Evolutionary conservation across 2,329 filamentous ascomycete species (phyloP).

Genomic region (Apiospora pterosperma): DNA sequence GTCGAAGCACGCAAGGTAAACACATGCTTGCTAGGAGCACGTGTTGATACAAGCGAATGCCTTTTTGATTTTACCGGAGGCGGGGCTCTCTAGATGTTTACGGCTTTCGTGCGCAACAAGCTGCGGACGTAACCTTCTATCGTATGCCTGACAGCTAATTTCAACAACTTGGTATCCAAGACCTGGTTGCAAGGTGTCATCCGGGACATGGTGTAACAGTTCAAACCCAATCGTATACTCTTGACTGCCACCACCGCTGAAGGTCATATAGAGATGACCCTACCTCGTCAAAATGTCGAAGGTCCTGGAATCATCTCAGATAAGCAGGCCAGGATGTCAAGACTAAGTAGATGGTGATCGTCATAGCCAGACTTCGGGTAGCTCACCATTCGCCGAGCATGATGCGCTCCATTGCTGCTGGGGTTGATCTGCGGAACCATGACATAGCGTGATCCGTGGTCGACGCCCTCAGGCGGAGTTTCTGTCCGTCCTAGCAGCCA

Average conservation of each 20-base stretch:
- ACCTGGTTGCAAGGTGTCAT: slow-evolving; percentile 14
- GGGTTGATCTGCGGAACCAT: background rate
- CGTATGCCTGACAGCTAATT: background rate
- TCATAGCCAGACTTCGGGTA: background rate
- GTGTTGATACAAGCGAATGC: background rate
- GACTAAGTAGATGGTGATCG: background rate
- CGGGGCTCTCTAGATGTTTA: slow-evolving; percentile 9
- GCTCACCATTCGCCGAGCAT: background rate
- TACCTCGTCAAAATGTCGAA: background rate
- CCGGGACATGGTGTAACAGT: background rate
- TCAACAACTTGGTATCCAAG: background rate
- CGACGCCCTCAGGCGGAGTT: background rate
- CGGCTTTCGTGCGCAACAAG: slow-evolving; percentile 8
- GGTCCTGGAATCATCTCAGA: background rate
- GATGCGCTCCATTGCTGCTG: background rate
- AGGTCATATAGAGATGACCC: background rate
- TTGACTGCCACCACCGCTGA: background rate
- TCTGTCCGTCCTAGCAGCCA: background rate
- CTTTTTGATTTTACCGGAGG: background rate
- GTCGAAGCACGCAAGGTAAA: background rate
- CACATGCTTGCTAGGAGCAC: background rate
- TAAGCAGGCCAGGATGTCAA: background rate
- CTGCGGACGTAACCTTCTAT: background rate
- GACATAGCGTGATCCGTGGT: background rate
- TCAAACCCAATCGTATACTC: background rate